phyloP scores from a whole-genome alignment of 805 yeast species.

The Wickerhamiella brachini region DNA sequence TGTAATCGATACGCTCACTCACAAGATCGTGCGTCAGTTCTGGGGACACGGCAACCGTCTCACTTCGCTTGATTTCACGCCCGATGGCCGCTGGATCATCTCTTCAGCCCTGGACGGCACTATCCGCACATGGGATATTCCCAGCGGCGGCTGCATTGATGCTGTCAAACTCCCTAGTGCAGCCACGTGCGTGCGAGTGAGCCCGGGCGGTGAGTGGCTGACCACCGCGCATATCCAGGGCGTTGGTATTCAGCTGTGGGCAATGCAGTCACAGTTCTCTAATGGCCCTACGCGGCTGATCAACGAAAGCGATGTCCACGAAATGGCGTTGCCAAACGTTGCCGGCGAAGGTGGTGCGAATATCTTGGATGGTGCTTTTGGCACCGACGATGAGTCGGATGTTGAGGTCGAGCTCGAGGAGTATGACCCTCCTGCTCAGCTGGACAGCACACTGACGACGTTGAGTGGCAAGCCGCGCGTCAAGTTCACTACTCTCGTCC shows the following conservation, averaged over 20 bases:
- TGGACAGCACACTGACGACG: constrained; percentile 50
- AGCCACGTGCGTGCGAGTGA: constrained; percentile 67
- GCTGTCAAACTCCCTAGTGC: constrained; percentile 67
- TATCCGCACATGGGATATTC: constrained; percentile 91
- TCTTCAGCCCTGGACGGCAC: constrained; percentile 76
- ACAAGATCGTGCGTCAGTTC: constrained; percentile 68
- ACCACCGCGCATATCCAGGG: constrained; percentile 89
- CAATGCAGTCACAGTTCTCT: constrained; percentile 75
- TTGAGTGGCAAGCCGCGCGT: constrained; percentile 64
- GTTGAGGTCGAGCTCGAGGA: constrained; percentile 27
- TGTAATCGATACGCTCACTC: constrained; percentile 70
- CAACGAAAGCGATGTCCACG: constrained; percentile 46
- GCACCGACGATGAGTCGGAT: constrained; percentile 26
- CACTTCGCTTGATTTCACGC: constrained; percentile 78
- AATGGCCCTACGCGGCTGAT: constrained; percentile 51
- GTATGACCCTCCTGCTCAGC: constrained; percentile 32
- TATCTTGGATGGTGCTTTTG: constrained; percentile 67
- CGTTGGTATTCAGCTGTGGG: constrained; percentile 86
- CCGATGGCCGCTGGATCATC: constrained; percentile 91
- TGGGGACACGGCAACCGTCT: constrained; percentile 85
- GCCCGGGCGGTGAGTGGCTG: constrained; percentile 77
- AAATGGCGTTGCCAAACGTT: constrained; percentile 53
- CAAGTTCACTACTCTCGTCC: constrained; percentile 63
- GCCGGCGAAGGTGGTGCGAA: constrained; percentile 67
- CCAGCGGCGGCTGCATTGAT: constrained; percentile 93